Evolutionary conservation across 2,329 filamentous ascomycete genomes (phyloP), one percentile per base, ranked within the genome.

Genomic region (Fusarium mangiferae): DNA sequence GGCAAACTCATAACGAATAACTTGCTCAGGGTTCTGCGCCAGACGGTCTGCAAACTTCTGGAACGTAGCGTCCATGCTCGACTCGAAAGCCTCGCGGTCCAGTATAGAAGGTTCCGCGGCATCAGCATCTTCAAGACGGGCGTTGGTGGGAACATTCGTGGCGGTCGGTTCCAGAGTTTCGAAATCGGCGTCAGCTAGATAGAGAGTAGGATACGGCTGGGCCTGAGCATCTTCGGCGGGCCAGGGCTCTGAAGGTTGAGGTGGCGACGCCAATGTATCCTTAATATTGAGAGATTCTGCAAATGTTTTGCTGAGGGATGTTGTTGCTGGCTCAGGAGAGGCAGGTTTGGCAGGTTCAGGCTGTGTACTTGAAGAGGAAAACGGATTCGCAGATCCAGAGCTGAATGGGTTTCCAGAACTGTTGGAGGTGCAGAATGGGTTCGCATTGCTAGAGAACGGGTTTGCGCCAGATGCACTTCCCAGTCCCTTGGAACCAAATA

Each of bases 121-220:
- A 63, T 84, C 83, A 3, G 80, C 80, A n/a, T 83, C 82, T 54
- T 84, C 82, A 22, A 84, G 74, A 15, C 85, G 83, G 20, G 86
- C 83, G 64, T 88, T 85, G 20, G 84, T 84, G 68, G 85, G 86
- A 41, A 87, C 87, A 48, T 88, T 87, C 4, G 74, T 69, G 0
- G 88, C 87, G 6, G 80, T 85, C 77, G 75, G 90, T 70, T 94
- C 94, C 33, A 98, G 89, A 8, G 93, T 93, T 82, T 99, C 96
- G 83, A 94, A 97, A 79, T 98, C 96, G 58, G 96, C 96, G 76
- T 98, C 96, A 57, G 92, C 87, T 49, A 96, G 90, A 84, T 94
- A 94, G 79, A 92, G 93, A 36, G 89, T 84, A 2, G 94, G 92
- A 82, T 95, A 98, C 0, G 94, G 86, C 3, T 86, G 70, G 0